These are phyloP conservation scores for Dunaliella salina DNA, from an alignment of 163 green algal genomes.

Conservation along the genomic window DNA sequence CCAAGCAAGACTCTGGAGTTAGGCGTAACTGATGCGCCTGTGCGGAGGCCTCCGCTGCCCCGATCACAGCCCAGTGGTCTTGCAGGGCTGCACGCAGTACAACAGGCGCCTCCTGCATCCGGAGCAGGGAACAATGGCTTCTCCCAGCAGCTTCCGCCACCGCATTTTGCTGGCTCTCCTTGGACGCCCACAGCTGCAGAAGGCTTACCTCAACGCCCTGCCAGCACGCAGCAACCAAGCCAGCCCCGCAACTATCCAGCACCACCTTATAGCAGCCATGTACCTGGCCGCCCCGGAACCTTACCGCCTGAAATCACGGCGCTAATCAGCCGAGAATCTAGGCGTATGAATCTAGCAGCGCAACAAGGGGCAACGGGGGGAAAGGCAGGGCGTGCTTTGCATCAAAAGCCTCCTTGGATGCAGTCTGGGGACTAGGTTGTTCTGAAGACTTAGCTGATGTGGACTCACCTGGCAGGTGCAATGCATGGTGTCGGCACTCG, in stretches of 20 bases:
- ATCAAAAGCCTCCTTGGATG: not conserved
- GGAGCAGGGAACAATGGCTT: too few relatives aligned
- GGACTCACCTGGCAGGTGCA: too few relatives aligned
- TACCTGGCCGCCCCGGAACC: too few relatives aligned
- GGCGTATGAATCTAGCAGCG: not conserved
- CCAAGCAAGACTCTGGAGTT: not conserved
- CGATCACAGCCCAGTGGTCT: not conserved
- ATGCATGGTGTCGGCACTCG: too few relatives aligned
- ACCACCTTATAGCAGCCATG: not conserved
- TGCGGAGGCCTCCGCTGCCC: too few relatives aligned
- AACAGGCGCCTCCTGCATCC: not conserved
- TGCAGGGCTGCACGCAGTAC: not conserved
- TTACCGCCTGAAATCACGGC: not conserved
- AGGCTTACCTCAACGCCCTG: too few relatives aligned
- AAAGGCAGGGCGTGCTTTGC: not conserved
- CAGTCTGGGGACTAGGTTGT: not conserved
- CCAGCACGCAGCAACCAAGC: not conserved
- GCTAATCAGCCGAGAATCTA: not conserved
- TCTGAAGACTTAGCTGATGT: too few relatives aligned
- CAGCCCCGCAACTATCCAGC: not conserved
- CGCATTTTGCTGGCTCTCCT: not conserved
- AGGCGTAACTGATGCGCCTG: too few relatives aligned
- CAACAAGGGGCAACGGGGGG: not conserved
- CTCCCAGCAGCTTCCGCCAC: not conserved
- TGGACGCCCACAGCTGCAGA: not conserved